Percentiles rank a stretch among this genome's conserved stretches.
Conservation (phyloP, 1,284 basidiomycete genomes). For the Leccinum subspadiceum region DNA sequence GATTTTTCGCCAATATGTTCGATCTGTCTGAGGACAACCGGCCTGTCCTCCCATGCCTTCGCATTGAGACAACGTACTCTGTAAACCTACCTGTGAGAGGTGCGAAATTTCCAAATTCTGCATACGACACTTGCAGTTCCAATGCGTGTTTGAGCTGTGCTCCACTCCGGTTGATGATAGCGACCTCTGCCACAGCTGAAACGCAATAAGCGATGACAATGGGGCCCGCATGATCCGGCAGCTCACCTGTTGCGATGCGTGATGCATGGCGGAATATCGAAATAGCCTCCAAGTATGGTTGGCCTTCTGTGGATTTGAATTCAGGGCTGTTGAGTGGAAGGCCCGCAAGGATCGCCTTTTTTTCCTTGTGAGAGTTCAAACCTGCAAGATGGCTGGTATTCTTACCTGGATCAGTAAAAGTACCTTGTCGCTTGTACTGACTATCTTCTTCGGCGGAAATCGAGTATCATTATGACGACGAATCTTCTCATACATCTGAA, state of each 20-base stretch:
- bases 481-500: constrained; percentile 62
- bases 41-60: constrained; percentile 84
- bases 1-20: constrained; percentile 85
- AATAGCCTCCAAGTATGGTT: constrained; percentile 66
- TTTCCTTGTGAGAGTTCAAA: constrained; percentile 1
- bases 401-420: constrained; percentile 70
- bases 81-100: constrained; percentile 7
- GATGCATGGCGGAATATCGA: constrained; percentile 64
- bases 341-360: constrained; percentile 73
- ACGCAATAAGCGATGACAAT: constrained; percentile 6
- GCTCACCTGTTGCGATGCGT: constrained; percentile 63
- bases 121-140: constrained; percentile 53
- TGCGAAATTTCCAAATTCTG: neutral
- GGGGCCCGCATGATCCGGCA: neutral
- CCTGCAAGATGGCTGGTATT: neutral
- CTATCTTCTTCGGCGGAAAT: constrained; percentile 65
- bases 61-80: constrained; percentile 72
- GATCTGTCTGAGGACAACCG: constrained; percentile 75
- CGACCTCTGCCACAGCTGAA: constrained; percentile 71
- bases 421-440: constrained; percentile 67
- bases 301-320: constrained; percentile 67
- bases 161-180: constrained; percentile 59
- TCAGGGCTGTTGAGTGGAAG: constrained; percentile 65
- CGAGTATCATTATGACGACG: constrained; percentile 69
- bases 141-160: constrained; percentile 65